A percentile compares a stretch with the other conserved stretches of the same genome.
These are phyloP conservation scores for Fagus crenata DNA, from an alignment of 306 rosid genomes.

Conservation along the genomic window DNA sequence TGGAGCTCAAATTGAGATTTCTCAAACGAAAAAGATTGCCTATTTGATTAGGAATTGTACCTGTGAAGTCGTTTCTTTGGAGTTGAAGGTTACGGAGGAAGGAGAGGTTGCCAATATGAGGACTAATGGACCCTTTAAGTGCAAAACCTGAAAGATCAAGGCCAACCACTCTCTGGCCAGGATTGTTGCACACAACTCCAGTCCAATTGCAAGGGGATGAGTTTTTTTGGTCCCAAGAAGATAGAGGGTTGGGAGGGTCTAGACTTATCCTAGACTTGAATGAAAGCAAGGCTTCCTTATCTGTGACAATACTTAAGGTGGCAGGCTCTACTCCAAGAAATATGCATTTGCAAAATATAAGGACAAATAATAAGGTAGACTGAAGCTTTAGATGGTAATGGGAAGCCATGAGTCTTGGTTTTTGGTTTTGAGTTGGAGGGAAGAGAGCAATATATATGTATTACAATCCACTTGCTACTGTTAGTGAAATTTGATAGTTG, in stretches of 20 bases:
- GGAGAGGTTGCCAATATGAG: constrained; percentile 55
- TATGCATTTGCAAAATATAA: constrained; percentile 2
- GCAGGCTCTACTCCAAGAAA: constrained; percentile 35
- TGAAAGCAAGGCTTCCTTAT: constrained; percentile 61
- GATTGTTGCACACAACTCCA: constrained; percentile 52
- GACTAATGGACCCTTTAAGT: constrained; percentile 50
- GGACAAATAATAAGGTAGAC: constrained; percentile 19
- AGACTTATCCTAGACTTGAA: constrained; percentile 42
- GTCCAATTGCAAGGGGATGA: constrained; percentile 66
- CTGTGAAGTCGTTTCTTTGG: constrained; percentile 47
- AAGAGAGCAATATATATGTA: not conserved
- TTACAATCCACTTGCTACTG: not conserved
- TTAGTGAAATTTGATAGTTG: too few species aligned
- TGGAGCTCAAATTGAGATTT: constrained; percentile 57
- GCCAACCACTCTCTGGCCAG: constrained; percentile 42
- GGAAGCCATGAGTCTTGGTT: constrained; percentile 34
- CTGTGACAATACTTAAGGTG: constrained; percentile 42
- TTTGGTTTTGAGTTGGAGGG: constrained; percentile 16
- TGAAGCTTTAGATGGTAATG: constrained; percentile 15
- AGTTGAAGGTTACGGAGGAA: constrained; percentile 52
- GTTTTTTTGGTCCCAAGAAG: constrained; percentile 45
- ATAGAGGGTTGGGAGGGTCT: constrained; percentile 30
- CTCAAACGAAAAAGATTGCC: constrained; percentile 37
- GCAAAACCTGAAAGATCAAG: constrained; percentile 50
- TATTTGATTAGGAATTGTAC: constrained; percentile 55